These are phyloP conservation scores for Thalia dealbata DNA, from an alignment of 176 grass and related monocot genomes.

Conservation along the genomic window DNA sequence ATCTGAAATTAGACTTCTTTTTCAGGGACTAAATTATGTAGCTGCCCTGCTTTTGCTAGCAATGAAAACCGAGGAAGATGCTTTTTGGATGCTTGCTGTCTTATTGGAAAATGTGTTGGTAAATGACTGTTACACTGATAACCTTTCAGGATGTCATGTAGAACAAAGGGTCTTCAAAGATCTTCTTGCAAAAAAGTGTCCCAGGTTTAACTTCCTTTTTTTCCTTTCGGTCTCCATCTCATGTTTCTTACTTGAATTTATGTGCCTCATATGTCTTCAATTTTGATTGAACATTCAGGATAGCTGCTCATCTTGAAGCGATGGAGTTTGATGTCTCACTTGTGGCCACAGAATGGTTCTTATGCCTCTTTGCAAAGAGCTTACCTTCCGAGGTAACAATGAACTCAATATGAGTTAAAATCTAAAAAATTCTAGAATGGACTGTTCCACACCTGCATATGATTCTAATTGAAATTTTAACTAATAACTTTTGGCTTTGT, in stretches of 20 bases:
- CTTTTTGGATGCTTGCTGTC: conserved; percentile 95
- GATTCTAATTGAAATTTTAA: neutral
- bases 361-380: conserved; percentile 93
- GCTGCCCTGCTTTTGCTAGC: conserved; percentile 80
- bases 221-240: neutral
- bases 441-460: no score
- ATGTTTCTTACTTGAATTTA: neutral
- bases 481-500: neutral
- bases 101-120: conserved; percentile 96
- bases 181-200: conserved; percentile 90
- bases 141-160: conserved; percentile 93
- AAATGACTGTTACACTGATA: conserved; percentile 93
- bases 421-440: neutral
- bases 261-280: neutral
- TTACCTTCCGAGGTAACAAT: conserved; percentile 82
- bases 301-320: conserved; percentile 71
- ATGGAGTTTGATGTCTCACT: conserved; percentile 95
- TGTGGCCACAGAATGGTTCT: conserved; percentile 97
- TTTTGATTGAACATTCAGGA: conserved; percentile 36
- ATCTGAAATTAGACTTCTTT: neutral
- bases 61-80: conserved; percentile 93
- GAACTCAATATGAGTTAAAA: neutral
- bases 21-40: conserved; percentile 94
- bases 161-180: conserved; percentile 96
- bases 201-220: conserved; percentile 31